Base-by-base conservation (phyloP, 2,329 filamentous ascomycete species). In the Fusarium neocosmosporiellum region DNA sequence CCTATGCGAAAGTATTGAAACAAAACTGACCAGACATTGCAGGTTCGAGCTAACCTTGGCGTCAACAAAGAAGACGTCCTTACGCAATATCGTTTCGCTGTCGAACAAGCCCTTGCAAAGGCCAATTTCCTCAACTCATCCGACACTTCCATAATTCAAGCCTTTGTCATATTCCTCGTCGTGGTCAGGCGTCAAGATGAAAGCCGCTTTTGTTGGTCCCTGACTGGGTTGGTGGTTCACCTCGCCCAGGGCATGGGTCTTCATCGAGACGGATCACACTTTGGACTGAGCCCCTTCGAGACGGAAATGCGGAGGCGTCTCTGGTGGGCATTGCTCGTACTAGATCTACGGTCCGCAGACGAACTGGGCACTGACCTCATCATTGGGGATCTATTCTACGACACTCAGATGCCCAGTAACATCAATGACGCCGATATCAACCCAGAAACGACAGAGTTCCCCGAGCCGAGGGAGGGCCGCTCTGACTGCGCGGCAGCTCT, bases 171-270 rank as follows among this genome's bases (percentile, higher is more conserved):
- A 2, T 91, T 90, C 72, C 81, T 91, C 5, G 79, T 83, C 2
- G 80, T 89, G 27, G 83, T 88, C 0, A 82, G 85, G 27, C 80
- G 82, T 5, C 79, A 86, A 53, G 85, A 87, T 66, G 83, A 84
- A 57, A 85, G 87, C 7, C 85, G 88, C 9, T 88, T 88, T 2
- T 86, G 88, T 67, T 92, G 89, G 89, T 87, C 88, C 13, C 81
- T 91, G 70, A 88, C 88, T 0, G 89, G 88, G 2, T 81, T 91
- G 9, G 84, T 86, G 5, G 83, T 89, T n/a, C 85, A 90, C 7
- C 87, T 92, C 41, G 89, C 86, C 5, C 88, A 90, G 72, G 86
- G 88, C 3, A 85, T 91, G 72, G 90, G 90, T 1, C 82, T 92
- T 3, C 90, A 92, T 73, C 85, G 88, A 7, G 89, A 91, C 60